Base-by-base conservation (phyloP, 1,284 basidiomycete species). In the Tausonia pullulans region DNA sequence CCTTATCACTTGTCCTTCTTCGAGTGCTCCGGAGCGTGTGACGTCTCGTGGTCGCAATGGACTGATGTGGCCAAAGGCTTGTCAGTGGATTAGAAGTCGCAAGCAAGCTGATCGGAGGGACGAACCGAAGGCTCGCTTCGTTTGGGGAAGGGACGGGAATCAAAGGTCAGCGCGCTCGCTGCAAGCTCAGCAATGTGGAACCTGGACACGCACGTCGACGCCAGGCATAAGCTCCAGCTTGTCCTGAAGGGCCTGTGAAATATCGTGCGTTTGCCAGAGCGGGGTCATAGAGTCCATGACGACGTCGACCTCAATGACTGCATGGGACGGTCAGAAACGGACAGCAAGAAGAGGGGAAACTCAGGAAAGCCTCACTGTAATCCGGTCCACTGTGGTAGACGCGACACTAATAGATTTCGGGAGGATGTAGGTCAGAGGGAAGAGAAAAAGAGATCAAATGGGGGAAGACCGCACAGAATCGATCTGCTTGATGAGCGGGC, bases 31-130 rank as follows among this genome's bases (percentile, higher is more conserved):
- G 59, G 59, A 11, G 60, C 55, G 61, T 96, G 92, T 10, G 84
- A 85, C 4, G 87, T 87, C 78, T 96, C 92, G 71, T 96, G 87
- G 76, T 96, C 92, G 62, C 95, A 89, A 72, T 96, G 92, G 14
- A 96, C 92, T 61, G 50, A 10, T 3, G 27, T 50, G 5, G 11
- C 16, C 2, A 52, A 44, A 69, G 70, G 0, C 68, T 67, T 45
- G 50, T 53, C 27, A 49, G 46, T 27, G 3, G 6, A 14, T 13
- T 27, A 16, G 11, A 3, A 27, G 40, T 27, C n/a, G 40, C 41
- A 45, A 13, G 2, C 4, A 5, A 10, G 14, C 44, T 41, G 53
- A 45, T 27, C 40, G 54, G 11, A 5, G 9, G 10, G 11, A 10
- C 7, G 4, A 10, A 14, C 54, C 43, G 48, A 10, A 72, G 68